phyloP scores from a whole-genome alignment of 257 asterid species.

The Solanum chiquidenum region DNA sequence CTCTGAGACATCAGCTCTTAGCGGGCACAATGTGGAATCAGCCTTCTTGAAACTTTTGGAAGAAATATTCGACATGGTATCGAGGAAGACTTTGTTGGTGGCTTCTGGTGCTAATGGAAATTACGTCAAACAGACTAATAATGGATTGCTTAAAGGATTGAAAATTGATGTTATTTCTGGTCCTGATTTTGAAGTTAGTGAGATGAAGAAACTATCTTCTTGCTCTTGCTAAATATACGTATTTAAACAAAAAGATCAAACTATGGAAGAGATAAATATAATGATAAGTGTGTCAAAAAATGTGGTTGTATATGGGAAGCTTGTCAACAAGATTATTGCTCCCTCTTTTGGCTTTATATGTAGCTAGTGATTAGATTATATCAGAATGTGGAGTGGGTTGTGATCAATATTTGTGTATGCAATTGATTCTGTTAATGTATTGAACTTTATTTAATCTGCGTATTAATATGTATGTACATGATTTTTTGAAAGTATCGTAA shows the following conservation, averaged over 20 bases:
- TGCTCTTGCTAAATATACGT: conserved; percentile 49
- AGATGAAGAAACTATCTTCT: conserved; percentile 52
- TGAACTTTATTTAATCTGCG: not conserved
- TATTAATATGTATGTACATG: not conserved
- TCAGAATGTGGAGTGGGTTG: not conserved
- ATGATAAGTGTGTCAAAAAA: not conserved
- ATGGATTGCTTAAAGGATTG: conserved; percentile 28
- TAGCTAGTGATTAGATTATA: not conserved
- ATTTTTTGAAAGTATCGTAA: not conserved
- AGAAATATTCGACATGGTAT: conserved; percentile 52
- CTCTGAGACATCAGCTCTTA: conserved; percentile 66
- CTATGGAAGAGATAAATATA: not conserved
- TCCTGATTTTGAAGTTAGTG: conserved; percentile 58
- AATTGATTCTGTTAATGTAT: not conserved
- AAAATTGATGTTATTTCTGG: conserved; percentile 32
- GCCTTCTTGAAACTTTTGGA: conserved; percentile 49
- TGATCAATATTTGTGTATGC: not conserved
- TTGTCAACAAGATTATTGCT: not conserved
- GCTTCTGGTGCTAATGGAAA: conserved; percentile 43
- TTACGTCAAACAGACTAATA: conserved; percentile 2
- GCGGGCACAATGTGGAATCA: conserved; percentile 58
- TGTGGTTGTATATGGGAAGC: not conserved
- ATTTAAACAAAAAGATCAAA: not conserved
- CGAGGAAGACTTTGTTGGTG: conserved; percentile 41
- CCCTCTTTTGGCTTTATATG: not conserved